Percentiles rank a stretch among this genome's conserved stretches.
Evolutionary conservation across 441 rosid species (phyloP).

Genomic region (Croton setiger): DNA sequence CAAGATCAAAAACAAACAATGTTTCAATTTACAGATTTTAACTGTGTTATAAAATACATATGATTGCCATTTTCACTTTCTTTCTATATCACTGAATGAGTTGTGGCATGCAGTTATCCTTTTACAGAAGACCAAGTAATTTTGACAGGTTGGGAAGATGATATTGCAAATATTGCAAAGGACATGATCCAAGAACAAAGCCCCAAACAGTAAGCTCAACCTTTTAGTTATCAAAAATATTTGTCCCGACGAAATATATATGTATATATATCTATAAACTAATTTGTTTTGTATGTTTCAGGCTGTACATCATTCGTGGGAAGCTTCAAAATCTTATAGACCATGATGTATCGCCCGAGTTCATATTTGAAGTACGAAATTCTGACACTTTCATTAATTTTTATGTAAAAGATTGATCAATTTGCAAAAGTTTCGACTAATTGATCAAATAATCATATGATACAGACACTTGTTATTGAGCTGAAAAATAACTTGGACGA

Average conservation of each 20-base stretch:
- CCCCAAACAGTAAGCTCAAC: constrained; percentile 47
- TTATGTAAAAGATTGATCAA: not conserved
- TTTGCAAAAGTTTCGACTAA: not conserved
- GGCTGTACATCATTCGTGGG: constrained; percentile 53
- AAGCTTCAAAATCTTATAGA: constrained; percentile 55
- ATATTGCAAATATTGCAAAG: constrained; percentile 54
- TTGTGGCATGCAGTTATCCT: constrained; percentile 32
- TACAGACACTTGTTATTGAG: constrained; percentile 44
- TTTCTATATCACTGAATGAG: too few species aligned
- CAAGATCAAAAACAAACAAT: too few species aligned
- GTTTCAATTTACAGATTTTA: too few species aligned
- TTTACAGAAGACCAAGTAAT: constrained; percentile 40
- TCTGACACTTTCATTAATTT: not conserved
- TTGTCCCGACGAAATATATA: too few species aligned
- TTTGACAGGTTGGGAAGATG: constrained; percentile 65
- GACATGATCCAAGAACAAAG: constrained; percentile 53
- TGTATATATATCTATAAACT: too few species aligned
- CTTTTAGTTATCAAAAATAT: too few species aligned
- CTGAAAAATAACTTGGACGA: constrained; percentile 41
- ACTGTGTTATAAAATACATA: too few species aligned
- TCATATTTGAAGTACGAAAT: constrained; percentile 37
- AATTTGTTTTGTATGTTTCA: constrained; percentile 17
- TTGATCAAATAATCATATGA: not conserved
- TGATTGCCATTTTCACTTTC: too few species aligned
- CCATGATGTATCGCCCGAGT: constrained; percentile 47